Evolutionary conservation across 768 basidiomycete species (phyloP).

Genomic region (Serendipita sp.): DNA sequence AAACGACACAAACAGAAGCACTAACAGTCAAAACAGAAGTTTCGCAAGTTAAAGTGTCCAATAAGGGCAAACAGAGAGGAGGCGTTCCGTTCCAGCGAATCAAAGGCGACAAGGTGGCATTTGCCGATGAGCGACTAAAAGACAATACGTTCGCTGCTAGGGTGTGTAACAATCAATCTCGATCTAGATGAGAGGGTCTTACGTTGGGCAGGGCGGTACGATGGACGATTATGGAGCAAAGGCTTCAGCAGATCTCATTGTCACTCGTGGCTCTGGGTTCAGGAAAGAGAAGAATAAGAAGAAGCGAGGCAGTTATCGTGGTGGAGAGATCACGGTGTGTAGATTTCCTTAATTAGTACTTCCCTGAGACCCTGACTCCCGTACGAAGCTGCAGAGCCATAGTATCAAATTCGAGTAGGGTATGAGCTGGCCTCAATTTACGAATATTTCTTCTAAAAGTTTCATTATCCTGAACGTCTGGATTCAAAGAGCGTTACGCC

Average conservation of each 20-base stretch:
- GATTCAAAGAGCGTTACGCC: no score
- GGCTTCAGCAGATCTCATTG: conserved; percentile 75
- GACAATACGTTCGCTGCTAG: conserved; percentile 73
- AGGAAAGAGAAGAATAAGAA: conserved; percentile 99
- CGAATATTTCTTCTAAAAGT: no score
- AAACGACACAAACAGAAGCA: neutral
- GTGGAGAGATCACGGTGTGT: conserved; percentile 86
- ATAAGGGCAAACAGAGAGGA: conserved; percentile 23
- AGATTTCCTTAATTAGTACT: neutral
- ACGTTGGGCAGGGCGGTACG: conserved; percentile 35
- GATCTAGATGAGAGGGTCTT: neutral
- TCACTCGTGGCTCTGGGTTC: conserved; percentile 88
- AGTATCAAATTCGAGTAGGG: conserved; percentile 60
- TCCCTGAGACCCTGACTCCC: conserved; percentile 1
- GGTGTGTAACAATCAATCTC: conserved; percentile 27
- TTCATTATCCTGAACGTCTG: no score
- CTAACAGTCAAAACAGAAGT: conserved; percentile 13
- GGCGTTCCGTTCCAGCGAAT: conserved; percentile 57
- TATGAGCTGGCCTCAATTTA: no score
- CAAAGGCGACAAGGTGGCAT: conserved; percentile 42
- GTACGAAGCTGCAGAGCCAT: conserved; percentile 52
- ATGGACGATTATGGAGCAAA: conserved; percentile 73
- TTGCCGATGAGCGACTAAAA: conserved; percentile 30
- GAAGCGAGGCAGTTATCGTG: conserved; percentile 85
- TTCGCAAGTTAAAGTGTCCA: conserved; percentile 3